Conservation (phyloP, 768 basidiomycete species). For the Lentinus brumalis region DNA sequence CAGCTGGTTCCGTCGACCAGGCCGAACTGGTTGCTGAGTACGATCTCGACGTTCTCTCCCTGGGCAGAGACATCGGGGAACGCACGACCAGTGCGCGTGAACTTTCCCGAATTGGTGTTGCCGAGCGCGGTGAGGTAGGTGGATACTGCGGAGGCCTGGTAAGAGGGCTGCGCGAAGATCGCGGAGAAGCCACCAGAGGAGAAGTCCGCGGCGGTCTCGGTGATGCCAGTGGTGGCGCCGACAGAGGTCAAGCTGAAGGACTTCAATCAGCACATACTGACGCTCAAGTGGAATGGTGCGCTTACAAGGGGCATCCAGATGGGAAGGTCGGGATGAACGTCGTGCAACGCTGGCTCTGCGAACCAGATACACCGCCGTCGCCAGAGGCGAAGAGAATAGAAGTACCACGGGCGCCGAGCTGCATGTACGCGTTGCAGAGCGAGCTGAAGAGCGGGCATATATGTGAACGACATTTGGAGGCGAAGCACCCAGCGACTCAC, state of each 20-base stretch:
- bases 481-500: neutral
- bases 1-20: conserved; percentile 34
- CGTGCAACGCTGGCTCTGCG: conserved; percentile 28
- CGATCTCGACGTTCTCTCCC: conserved; percentile 36
- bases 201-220: conserved; percentile 35
- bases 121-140: conserved; percentile 38
- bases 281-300: neutral
- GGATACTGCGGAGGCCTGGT: conserved; percentile 41
- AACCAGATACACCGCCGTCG: conserved; percentile 40
- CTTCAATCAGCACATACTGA: neutral
- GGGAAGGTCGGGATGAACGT: conserved; percentile 40
- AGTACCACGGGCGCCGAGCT: conserved; percentile 38
- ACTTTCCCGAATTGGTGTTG: conserved; percentile 32
- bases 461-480: neutral
- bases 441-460: conserved; percentile 17
- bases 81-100: conserved; percentile 40
- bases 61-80: conserved; percentile 52
- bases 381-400: conserved; percentile 43
- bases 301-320: conserved; percentile 37
- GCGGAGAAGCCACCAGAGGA: conserved; percentile 41
- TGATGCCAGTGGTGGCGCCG: conserved; percentile 34
- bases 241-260: conserved; percentile 35
- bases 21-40: conserved; percentile 17
- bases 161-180: conserved; percentile 34
- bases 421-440: conserved; percentile 38